Base-by-base conservation (phyloP, 2,329 filamentous ascomycete genomes). In the Akanthomyces muscarius region DNA sequence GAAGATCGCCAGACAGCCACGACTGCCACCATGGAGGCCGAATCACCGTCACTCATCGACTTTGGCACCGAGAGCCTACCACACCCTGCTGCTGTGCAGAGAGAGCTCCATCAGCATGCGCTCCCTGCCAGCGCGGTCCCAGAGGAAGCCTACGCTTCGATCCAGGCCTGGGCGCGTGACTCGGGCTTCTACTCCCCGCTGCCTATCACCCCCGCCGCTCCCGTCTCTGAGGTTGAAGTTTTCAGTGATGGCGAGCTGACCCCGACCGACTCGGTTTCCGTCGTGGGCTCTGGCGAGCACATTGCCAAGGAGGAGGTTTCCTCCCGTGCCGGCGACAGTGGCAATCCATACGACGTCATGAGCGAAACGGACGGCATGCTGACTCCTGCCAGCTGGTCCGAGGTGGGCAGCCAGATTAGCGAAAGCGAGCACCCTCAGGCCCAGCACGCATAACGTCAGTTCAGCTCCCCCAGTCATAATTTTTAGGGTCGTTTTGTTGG, bases 361-460 rank as follows among this genome's bases (percentile, higher is more conserved):
- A 87, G 84, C 68, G 82, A 86, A 66, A 84, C 82, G 68, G 83
- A 83, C 38, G 84, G 83, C 36, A 81, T 87, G 69, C 73, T 79
- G 61, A 89, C 86, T 0, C 86, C 86, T 0, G 80, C 80, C 1
- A 86, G 83, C 72, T 89, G 86, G 86, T 86, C 83, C 7, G 86
- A 89, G 70, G 80, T 89, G 16, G 86, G 84, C 64, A 88, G 86
- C 66, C 80, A 85, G 14, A 75, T 87, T 30, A 87, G 85, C 70
- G 83, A 86, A 70, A 82, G 74, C 67, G 82, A 85, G 52, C 53
- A 63, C 6, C 53, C 44, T 14, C 63, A 54, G 14, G 50, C 58
- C 38, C 58, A 61, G 14, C 58, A 41, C 25, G 58, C 41, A 25
- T 61, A 61, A 28, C 14, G 10, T 25, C 42, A 28, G 21, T 51